These are phyloP conservation scores for Quercus agrifolia DNA, from an alignment of 306 rosid species.

Conservation along the genomic window DNA sequence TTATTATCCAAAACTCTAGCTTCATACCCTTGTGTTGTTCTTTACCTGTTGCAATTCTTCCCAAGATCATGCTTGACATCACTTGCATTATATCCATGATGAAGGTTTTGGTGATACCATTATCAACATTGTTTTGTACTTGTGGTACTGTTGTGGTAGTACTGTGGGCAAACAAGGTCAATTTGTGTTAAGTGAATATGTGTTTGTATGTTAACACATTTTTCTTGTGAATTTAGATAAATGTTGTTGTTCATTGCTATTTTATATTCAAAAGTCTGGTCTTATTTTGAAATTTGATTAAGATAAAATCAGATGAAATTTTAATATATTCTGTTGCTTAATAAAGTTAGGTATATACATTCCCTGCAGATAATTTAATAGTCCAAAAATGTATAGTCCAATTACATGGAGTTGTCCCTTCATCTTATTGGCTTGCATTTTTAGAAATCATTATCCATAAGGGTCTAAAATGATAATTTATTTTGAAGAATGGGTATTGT, in stretches of 20 bases:
- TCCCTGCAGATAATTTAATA: background rate
- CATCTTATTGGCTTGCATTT: too few relatives aligned
- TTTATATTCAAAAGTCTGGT: background rate
- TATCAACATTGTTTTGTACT: background rate
- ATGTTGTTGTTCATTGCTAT: background rate
- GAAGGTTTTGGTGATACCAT: background rate
- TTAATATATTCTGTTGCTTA: background rate
- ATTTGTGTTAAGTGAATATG: background rate
- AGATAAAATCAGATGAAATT: background rate
- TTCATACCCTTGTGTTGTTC: background rate
- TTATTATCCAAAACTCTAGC: background rate
- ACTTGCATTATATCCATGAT: background rate
- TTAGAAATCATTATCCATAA: too few relatives aligned
- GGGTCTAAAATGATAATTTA: too few relatives aligned
- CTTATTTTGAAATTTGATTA: background rate
- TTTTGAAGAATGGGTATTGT: too few relatives aligned
- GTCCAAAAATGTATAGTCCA: too few relatives aligned
- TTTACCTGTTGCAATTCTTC: background rate
- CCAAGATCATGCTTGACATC: background rate
- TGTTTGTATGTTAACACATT: background rate
- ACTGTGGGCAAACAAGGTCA: background rate
- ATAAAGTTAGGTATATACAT: background rate
- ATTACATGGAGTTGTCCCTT: too few relatives aligned
- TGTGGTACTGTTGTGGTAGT: background rate
- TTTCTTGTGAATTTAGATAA: background rate